Base-by-base conservation (phyloP, 2,329 filamentous ascomycete genomes). In the Fusarium sp. region DNA sequence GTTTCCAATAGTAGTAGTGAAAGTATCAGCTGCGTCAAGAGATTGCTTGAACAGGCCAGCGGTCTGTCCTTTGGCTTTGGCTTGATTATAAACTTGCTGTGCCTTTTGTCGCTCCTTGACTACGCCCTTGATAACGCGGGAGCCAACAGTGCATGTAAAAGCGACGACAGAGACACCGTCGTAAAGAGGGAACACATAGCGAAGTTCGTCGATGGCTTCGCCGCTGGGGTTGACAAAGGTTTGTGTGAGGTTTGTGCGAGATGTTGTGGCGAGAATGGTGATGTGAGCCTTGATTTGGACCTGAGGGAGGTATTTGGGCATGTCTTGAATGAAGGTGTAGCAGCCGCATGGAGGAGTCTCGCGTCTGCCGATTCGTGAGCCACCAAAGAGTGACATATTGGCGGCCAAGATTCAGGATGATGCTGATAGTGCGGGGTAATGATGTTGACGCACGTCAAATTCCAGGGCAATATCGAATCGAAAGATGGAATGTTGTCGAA, bases 151-250 rank as follows among this genome's bases (percentile, higher is more conserved):
- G 79, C 91, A 93, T 7, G 83, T 86, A 70, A 94, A 94, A 6
- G 83, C 85, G 11, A 91, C 90, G 1, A 94, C 89, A 10, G 88
- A 91, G 18, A 92, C 89, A 13, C 92, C 91, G 75, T 93, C 90
- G 69, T 91, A 92, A 0, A 94, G 83, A 0, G 92, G 92, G 68
- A 94, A 94, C 0, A 86, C 85, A 77, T 94, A 94, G 17, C 84
- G 83, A 18, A 89, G 85, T 75, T 93, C 80, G 13, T 79, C 69
- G 17, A 81, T 69, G 2, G 68, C 8, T 1, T 46, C 35, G 1
- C 67, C 44, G 4, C 84, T 83, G 0, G 88, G 85, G 69, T 93
- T 93, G 72, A 84, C 78, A 71, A 92, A 94, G 1, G 82, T 89
- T 78, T 93, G 85, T 0, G 80, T 85, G 44, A 87, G 80, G 2